These are phyloP conservation scores for Sugiyamaella paludigena DNA, from an alignment of 1,139 yeast species.

Conservation along the genomic window DNA sequence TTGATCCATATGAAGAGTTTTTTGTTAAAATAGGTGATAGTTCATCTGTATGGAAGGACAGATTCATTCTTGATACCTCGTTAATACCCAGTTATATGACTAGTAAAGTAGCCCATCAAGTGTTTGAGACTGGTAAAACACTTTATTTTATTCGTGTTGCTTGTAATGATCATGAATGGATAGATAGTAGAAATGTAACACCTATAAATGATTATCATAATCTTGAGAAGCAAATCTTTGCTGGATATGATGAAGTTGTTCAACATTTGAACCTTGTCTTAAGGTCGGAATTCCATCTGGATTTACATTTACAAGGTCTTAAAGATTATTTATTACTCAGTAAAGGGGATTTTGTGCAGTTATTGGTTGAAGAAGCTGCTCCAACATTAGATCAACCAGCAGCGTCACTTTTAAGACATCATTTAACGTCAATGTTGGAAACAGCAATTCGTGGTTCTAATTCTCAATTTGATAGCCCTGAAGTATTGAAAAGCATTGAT, in stretches of 20 bases:
- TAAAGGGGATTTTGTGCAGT: slow-evolving; percentile 73
- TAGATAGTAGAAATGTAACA: slow-evolving; percentile 38
- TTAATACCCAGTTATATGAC: slow-evolving; percentile 63
- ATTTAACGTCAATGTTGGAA: slow-evolving; percentile 60
- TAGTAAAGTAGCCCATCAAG: slow-evolving; percentile 48
- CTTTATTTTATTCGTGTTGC: slow-evolving; percentile 63
- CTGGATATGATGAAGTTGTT: slow-evolving; percentile 58
- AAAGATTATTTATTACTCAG: slow-evolving; percentile 69
- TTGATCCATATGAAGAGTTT: slow-evolving; percentile 59
- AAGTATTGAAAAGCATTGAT: slow-evolving; percentile 60
- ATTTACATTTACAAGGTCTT: slow-evolving; percentile 57
- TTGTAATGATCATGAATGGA: slow-evolving; percentile 64
- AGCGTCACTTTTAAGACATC: slow-evolving; percentile 58
- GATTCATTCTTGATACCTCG: slow-evolving; percentile 35
- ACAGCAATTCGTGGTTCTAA: slow-evolving; percentile 68
- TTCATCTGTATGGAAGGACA: slow-evolving; percentile 34
- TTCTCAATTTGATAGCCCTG: slow-evolving; percentile 46
- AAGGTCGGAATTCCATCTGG: slow-evolving; percentile 49
- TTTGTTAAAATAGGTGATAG: slow-evolving; percentile 46
- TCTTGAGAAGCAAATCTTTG: slow-evolving; percentile 46
- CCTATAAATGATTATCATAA: slow-evolving; percentile 34
- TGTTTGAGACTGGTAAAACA: slow-evolving; percentile 76
- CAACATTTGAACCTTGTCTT: slow-evolving; percentile 53
- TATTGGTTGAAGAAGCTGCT: slow-evolving; percentile 57
- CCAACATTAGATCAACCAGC: slow-evolving; percentile 61